phyloP scores from a whole-genome alignment of 345 rosid species.

The Trapa bicornis region DNA sequence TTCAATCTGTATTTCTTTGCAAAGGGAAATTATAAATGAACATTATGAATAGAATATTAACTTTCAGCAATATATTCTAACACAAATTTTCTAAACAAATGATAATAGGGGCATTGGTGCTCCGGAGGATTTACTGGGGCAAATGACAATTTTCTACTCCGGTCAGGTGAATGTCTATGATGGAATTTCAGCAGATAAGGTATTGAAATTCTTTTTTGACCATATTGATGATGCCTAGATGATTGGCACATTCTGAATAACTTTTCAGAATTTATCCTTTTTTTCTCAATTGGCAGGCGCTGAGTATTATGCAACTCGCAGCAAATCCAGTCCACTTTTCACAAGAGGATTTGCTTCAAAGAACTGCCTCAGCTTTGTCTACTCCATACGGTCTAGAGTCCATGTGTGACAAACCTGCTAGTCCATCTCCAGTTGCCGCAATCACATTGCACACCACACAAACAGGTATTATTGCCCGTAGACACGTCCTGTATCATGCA shows the following conservation, averaged over 20 bases:
- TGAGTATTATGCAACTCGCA: slow-evolving; percentile 70
- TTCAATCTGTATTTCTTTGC: neutral
- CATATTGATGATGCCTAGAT: slow-evolving; percentile 42
- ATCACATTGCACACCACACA: slow-evolving; percentile 25
- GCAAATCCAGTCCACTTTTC: slow-evolving; percentile 47
- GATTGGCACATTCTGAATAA: neutral
- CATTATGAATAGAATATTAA: neutral
- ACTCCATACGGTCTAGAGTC: slow-evolving; percentile 27
- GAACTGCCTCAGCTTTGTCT: slow-evolving; percentile 25
- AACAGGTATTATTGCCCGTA: slow-evolving; percentile 35
- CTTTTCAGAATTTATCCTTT: neutral
- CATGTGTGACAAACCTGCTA: slow-evolving; percentile 17
- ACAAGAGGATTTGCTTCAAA: slow-evolving; percentile 26
- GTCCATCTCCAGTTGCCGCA: slow-evolving; percentile 26
- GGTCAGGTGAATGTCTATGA: slow-evolving; percentile 90
- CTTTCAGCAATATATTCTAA: neutral
- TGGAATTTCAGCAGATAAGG: slow-evolving; percentile 77
- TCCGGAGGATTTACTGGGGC: slow-evolving; percentile 31
- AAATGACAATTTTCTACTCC: slow-evolving; percentile 87
- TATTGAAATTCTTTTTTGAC: slow-evolving; percentile 26
- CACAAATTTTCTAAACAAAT: slow-evolving; percentile 7
- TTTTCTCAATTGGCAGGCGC: slow-evolving; percentile 52
- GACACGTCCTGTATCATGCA: neutral
- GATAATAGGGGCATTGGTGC: slow-evolving; percentile 38
- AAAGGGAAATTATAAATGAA: neutral